Conservation (phyloP, 306 rosid genomes). For the Vigna nakashimae region DNA sequence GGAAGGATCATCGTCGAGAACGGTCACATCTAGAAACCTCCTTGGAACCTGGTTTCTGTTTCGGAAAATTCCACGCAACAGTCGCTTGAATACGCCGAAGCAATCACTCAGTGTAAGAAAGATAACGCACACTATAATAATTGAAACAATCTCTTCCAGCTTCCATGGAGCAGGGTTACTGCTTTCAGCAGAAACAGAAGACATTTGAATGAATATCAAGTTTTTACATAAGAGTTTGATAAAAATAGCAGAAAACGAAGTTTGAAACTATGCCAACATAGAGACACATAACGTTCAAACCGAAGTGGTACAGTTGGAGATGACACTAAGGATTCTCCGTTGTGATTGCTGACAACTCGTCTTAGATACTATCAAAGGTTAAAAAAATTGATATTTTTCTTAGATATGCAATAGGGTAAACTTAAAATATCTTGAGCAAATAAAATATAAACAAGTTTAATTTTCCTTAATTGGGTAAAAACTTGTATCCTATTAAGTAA, state of each 20-base stretch:
- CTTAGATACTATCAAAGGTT: slow-evolving; percentile 12
- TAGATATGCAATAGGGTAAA: not conserved
- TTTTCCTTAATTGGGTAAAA: not conserved
- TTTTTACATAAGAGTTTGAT: not conserved
- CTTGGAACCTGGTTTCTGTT: slow-evolving; percentile 38
- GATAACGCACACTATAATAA: slow-evolving; percentile 19
- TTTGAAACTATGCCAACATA: not conserved
- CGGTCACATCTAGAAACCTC: slow-evolving; percentile 31
- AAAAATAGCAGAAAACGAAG: not conserved
- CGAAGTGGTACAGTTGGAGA: slow-evolving; percentile 15
- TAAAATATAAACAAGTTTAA: not conserved
- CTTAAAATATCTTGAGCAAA: not conserved
- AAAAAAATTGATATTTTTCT: too few species aligned
- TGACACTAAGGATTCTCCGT: slow-evolving; percentile 18
- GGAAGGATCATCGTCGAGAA: slow-evolving; percentile 38
- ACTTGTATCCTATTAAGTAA: not conserved
- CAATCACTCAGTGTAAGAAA: slow-evolving; percentile 34
- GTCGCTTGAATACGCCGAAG: slow-evolving; percentile 19
- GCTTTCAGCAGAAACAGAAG: slow-evolving; percentile 6
- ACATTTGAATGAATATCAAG: slow-evolving; percentile 23
- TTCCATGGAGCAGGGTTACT: slow-evolving; percentile 1
- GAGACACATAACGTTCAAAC: not conserved
- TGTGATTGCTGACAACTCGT: slow-evolving; percentile 6
- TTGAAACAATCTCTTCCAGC: slow-evolving; percentile 22
- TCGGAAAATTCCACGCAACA: not conserved